Base-by-base conservation (phyloP, 495 filamentous ascomycete genomes). In the Talaromyces adpressus region DNA sequence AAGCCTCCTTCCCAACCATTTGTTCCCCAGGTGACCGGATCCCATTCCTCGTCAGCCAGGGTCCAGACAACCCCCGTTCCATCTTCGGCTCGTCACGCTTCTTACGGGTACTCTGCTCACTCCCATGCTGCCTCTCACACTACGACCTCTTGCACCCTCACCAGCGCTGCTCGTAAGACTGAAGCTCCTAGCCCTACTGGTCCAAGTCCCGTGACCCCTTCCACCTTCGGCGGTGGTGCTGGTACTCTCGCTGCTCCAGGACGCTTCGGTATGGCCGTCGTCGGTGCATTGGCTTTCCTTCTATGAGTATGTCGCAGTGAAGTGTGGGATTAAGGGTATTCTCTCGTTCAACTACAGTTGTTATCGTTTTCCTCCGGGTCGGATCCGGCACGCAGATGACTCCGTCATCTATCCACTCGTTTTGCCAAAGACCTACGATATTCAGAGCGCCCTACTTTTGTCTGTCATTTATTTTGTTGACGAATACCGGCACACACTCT, bases 341-440 rank as follows among this genome's bases (percentile, higher is more conserved):
- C 27, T 16, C 22, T 27, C 52, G 52, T 29, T 29, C 52, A 56
- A 11, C 52, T 29, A 29, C 27, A 56, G 52, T 12, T 62, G 4
- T 18, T 61, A 62, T 62, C 45, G 41, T 32, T 52, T 34, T 29
- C 7, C 12, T 6, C 25, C 22, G 58, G 60, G 41, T 25, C 25
- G 22, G 47, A 62, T 62, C 47, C 25, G 23, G 60, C 60, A 52
- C 29, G 20, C 22, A 32, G 41, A 62, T 62, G 41, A 62, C 20
- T 62, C 7, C 14, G 25, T 62, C 60, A 62, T 62, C 60, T 45
- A 62, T 62, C 41, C 60, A 53, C 47, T 62, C 60, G 20, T 62
- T 62, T 16, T 59, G 16, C 5, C 27, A 18, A 20, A 51, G 30
- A 29, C 11, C n/a, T 29, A 39, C 39, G 18, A 27, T 47, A 25